Evolutionary conservation across 148 eudicot species (phyloP).

Genomic region (Euryodendron excelsum): DNA sequence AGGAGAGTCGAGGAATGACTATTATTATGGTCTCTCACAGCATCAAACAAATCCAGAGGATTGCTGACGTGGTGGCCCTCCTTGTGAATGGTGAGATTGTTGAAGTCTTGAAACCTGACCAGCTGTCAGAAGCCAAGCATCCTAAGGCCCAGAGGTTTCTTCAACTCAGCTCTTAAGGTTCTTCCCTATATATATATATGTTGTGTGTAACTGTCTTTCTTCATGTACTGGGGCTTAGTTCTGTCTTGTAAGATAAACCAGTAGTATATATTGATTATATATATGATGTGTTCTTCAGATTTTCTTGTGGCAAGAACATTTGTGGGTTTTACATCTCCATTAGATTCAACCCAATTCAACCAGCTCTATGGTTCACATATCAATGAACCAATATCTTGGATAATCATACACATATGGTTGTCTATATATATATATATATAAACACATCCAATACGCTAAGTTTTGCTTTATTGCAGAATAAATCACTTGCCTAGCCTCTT

Average conservation of each 20-base stretch:
- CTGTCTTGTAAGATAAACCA: too few species aligned
- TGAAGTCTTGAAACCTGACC: slow-evolving; percentile 36
- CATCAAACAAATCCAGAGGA: slow-evolving; percentile 58
- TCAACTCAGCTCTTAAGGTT: slow-evolving; percentile 25
- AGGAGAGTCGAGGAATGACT: too few species aligned
- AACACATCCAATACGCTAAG: too few species aligned
- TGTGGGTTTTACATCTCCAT: background rate
- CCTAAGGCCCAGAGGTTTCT: slow-evolving; percentile 47
- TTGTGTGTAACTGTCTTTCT: background rate
- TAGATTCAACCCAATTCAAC: background rate
- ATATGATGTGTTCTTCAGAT: background rate
- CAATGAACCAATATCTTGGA: too few species aligned
- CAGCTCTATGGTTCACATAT: too few species aligned
- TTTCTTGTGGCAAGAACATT: background rate
- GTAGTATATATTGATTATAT: too few species aligned
- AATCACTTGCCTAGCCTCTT: too few species aligned
- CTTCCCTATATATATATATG: background rate
- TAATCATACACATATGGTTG: too few species aligned
- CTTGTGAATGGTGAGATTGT: slow-evolving; percentile 43
- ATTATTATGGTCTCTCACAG: too few species aligned
- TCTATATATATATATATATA: too few species aligned
- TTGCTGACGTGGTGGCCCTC: slow-evolving; percentile 44
- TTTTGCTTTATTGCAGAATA: too few species aligned
- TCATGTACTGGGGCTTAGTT: too few species aligned
- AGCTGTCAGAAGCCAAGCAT: slow-evolving; percentile 41